These are phyloP conservation scores for Yarrowia divulgata DNA, from an alignment of 805 yeast genomes.

Conservation along the genomic window DNA sequence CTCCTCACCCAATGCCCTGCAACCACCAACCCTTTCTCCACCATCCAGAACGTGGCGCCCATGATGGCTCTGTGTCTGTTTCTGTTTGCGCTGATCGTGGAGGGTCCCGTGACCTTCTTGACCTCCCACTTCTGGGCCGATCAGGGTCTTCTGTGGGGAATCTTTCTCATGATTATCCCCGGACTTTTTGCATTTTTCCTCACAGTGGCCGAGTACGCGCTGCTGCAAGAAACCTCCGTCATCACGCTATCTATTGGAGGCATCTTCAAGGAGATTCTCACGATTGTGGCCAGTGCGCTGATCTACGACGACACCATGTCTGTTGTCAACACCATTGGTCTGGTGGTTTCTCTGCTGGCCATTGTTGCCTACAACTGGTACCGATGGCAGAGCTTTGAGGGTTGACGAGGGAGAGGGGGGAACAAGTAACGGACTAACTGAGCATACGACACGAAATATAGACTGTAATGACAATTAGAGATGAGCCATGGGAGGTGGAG, in stretches of 20 bases:
- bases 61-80: constrained; percentile 73
- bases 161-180: constrained; percentile 72
- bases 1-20: constrained; percentile 65
- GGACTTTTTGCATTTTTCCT: constrained; percentile 87
- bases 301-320: constrained; percentile 79
- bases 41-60: constrained; percentile 86
- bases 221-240: constrained; percentile 81
- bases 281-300: constrained; percentile 72
- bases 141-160: constrained; percentile 64
- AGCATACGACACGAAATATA: constrained; percentile 34
- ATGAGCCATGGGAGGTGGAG: neutral
- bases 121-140: constrained; percentile 67
- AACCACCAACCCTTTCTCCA: constrained; percentile 71
- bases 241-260: constrained; percentile 90
- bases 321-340: constrained; percentile 72
- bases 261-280: constrained; percentile 87
- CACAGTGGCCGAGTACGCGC: constrained; percentile 82
- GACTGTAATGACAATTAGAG: constrained; percentile 29
- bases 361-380: constrained; percentile 79
- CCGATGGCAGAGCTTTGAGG: constrained; percentile 41
- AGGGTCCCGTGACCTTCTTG: constrained; percentile 66
- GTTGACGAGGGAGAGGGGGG: neutral
- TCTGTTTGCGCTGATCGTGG: constrained; percentile 68
- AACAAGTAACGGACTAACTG: constrained; percentile 2
- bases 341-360: constrained; percentile 75